Conservation (phyloP, 805 yeast species). For the Sugiyamaella chiloensis region DNA sequence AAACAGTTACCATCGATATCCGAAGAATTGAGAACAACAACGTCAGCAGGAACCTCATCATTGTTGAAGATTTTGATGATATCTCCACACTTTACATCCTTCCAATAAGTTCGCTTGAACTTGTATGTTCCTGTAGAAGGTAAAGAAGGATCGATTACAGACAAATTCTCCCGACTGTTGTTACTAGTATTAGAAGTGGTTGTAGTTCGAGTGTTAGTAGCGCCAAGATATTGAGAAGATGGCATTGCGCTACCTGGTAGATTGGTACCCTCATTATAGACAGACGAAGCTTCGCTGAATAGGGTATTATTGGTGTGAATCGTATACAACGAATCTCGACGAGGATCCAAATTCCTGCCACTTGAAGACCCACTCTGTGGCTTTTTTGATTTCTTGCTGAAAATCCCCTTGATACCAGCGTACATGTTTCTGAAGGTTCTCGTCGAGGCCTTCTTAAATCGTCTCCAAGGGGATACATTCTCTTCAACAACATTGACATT, state of each 20-base stretch:
- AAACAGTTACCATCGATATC: constrained; percentile 66
- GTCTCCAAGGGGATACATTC: constrained; percentile 61
- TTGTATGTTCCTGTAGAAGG: constrained; percentile 33
- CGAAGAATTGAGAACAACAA: constrained; percentile 62
- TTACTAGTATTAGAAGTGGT: not conserved
- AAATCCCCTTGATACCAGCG: not conserved
- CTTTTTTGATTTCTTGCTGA: not conserved
- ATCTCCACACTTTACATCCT: constrained; percentile 73
- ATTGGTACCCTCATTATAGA: constrained; percentile 1
- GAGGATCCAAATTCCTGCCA: not conserved
- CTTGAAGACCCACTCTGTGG: not conserved
- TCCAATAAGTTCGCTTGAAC: constrained; percentile 60
- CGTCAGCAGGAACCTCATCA: constrained; percentile 77
- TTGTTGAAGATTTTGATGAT: constrained; percentile 62
- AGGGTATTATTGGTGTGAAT: not conserved
- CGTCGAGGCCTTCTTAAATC: constrained; percentile 58
- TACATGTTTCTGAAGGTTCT: constrained; percentile 7
- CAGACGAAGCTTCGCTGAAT: constrained; percentile 9
- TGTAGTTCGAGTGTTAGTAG: not conserved
- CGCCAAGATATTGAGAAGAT: constrained; percentile 2
- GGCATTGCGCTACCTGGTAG: constrained; percentile 4
- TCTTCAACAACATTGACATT: constrained; percentile 59
- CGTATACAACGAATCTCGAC: not conserved
- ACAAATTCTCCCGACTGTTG: constrained; percentile 1
- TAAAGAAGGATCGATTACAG: constrained; percentile 34